These are phyloP conservation scores for Odontarrhena argentea DNA, from an alignment of 345 rosid species.

Conservation along the genomic window DNA sequence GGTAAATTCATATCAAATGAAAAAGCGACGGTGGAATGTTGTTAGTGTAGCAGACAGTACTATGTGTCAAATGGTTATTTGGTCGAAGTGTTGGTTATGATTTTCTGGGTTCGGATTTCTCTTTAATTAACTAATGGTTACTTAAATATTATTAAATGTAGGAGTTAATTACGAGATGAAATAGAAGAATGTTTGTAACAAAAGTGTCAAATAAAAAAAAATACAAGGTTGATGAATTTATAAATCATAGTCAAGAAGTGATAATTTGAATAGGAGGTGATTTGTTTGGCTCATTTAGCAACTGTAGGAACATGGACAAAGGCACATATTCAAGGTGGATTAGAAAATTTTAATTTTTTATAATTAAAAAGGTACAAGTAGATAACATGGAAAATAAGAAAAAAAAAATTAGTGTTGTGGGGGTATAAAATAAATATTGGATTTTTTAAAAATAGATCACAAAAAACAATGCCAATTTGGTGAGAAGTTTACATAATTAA, in stretches of 20 bases:
- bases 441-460: too few relatives aligned
- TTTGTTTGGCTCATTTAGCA: conserved; percentile 1
- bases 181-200: too few relatives aligned
- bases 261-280: not conserved
- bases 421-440: not conserved
- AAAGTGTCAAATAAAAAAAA: too few relatives aligned
- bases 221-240: too few relatives aligned
- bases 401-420: not conserved
- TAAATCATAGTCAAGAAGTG: too few relatives aligned
- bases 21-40: conserved; percentile 40
- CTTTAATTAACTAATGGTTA: conserved; percentile 10
- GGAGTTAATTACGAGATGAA: too few relatives aligned
- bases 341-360: conserved; percentile 40
- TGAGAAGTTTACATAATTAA: too few relatives aligned
- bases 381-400: not conserved
- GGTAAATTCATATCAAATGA: conserved; percentile 8
- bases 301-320: conserved; percentile 49
- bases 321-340: conserved; percentile 23
- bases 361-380: conserved; percentile 26
- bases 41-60: conserved; percentile 55
- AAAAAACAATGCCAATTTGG: too few relatives aligned
- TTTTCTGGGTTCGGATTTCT: conserved; percentile 37
- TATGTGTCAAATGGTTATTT: conserved; percentile 57
- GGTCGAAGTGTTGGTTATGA: conserved; percentile 38
- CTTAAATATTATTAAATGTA: not conserved